Base-by-base conservation (phyloP, 345 rosid genomes). In the Dipteronia dyeriana region DNA sequence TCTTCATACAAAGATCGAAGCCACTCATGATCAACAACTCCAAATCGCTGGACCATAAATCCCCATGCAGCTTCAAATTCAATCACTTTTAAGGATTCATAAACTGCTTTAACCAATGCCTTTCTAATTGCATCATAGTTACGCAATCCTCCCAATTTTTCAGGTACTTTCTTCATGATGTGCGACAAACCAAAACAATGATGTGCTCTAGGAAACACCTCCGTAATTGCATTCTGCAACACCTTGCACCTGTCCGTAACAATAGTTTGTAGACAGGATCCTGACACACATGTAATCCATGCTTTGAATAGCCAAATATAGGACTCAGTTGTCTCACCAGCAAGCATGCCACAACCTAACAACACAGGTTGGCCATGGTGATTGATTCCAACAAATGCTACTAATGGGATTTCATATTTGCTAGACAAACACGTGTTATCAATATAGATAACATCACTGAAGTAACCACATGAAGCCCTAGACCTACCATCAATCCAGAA, bases 31-130 rank as follows among this genome's bases (percentile, higher is more conserved):
- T 90, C 88, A 26, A 83, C 68, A 78, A 88, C 78, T 57, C 89
- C 90, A 77, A 88, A 88, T 25, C 41, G 84, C 79, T 87, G 96
- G 78, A 84, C 84, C 92, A 88, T 85, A 68, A 80, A 83, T 78
- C 88, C 90, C 97, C 97, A 91, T 25, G 87, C 96, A 67, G 84
- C 75, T 80, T 91, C 94, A 79, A 91, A 90, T 70, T 91, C 96
- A 64, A 86, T 88, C 64, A 85, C 91, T 79, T 91, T 90, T 22
- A 91, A 75, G 3, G 92, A 84, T 39, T 90, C 88, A 22, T 84
- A 82, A 57, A 88, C 86, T 38, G 89, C 84, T 78, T 84, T 81
- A 45, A 84, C 71, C 53, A 91, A 82, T 14, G 86, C 82, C 78
- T 76, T 87, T 85, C 89, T 86, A 71, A 88, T 83, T 2, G 85